phyloP scores from a whole-genome alignment of 805 yeast species.

The Ogataea pignaliae region DNA sequence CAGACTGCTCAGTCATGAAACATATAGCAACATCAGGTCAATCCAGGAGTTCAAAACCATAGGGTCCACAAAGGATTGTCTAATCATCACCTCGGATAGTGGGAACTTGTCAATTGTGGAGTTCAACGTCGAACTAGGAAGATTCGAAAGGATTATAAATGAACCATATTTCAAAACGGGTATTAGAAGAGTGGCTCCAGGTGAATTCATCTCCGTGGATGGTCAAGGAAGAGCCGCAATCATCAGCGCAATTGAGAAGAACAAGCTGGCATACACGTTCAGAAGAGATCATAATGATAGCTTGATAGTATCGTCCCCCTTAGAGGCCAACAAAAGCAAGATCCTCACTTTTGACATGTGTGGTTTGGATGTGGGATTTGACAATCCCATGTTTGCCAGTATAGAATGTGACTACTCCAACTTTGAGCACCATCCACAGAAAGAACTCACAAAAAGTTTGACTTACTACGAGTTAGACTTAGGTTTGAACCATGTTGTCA shows the following conservation, averaged over 20 bases:
- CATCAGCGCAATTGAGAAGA: conserved; percentile 68
- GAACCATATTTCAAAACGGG: conserved; percentile 76
- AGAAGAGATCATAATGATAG: conserved; percentile 42
- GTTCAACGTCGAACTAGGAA: conserved; percentile 22
- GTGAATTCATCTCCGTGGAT: conserved; percentile 66
- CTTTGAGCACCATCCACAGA: conserved; percentile 15
- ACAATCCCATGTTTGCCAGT: conserved; percentile 81
- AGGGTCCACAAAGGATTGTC: conserved; percentile 49
- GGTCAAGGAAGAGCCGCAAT: conserved; percentile 66
- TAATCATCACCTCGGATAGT: conserved; percentile 75
- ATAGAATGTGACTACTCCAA: conserved; percentile 58
- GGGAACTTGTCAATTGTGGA: conserved; percentile 58
- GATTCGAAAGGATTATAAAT: conserved; percentile 41
- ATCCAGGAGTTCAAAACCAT: conserved; percentile 48
- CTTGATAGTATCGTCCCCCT: conserved; percentile 61
- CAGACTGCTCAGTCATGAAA: conserved; percentile 37
- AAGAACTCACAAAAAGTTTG: conserved; percentile 31
- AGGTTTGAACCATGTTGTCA: conserved; percentile 74
- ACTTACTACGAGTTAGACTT: conserved; percentile 79
- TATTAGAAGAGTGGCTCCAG: conserved; percentile 70
- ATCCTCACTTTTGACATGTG: conserved; percentile 48
- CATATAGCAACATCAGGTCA: conserved; percentile 55
- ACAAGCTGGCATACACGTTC: conserved; percentile 66
- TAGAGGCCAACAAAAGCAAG: conserved; percentile 56
- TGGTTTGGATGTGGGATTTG: conserved; percentile 71